Conservation (phyloP, 2,329 filamentous ascomycete genomes). For the Colletotrichum sp. region DNA sequence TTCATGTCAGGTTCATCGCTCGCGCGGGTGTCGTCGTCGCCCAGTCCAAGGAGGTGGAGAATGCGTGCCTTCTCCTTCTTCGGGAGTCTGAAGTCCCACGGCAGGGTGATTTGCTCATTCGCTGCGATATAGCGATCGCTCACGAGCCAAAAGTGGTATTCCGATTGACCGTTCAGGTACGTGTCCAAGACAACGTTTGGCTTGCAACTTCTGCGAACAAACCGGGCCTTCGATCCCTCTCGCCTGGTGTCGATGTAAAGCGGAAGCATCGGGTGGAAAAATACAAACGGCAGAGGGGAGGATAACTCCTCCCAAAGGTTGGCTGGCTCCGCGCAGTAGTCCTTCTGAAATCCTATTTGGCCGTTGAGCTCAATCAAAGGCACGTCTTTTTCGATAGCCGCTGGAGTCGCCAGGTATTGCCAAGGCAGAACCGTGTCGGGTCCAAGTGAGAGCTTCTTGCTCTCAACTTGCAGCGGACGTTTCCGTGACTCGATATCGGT, state of each 20-base stretch:
- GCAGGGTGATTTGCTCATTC: constrained; percentile 67
- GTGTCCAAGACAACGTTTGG: constrained; percentile 91
- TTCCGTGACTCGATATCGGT: constrained; percentile 47
- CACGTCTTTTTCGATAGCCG: constrained; percentile 60
- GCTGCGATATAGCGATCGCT: constrained; percentile 77
- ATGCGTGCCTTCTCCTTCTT: constrained; percentile 60
- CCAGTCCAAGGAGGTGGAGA: constrained; percentile 64
- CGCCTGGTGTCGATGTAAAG: constrained; percentile 91
- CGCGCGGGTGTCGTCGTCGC: constrained; percentile 59
- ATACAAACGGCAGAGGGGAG: constrained; percentile 75
- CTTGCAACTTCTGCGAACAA: constrained; percentile 89
- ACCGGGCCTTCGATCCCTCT: constrained; percentile 86
- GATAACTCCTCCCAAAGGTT: constrained; percentile 73
- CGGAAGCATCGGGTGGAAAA: constrained; percentile 87
- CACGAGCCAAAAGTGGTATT: constrained; percentile 93
- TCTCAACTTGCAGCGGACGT: constrained; percentile 54
- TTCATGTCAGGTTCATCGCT: constrained; percentile 61
- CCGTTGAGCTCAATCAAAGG: constrained; percentile 77
- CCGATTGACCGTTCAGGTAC: constrained; percentile 76
- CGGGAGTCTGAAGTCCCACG: constrained; percentile 71
- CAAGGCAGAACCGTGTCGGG: constrained; percentile 69
- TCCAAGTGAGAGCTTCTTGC: constrained; percentile 47
- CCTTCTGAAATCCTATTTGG: constrained; percentile 74
- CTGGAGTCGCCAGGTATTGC: constrained; percentile 65
- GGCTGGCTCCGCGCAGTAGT: constrained; percentile 70